A percentile compares a stretch with the other conserved stretches of the same genome.
Evolutionary conservation across 257 asterid species (phyloP).

Genomic region (Haberlea rhodopensis): DNA sequence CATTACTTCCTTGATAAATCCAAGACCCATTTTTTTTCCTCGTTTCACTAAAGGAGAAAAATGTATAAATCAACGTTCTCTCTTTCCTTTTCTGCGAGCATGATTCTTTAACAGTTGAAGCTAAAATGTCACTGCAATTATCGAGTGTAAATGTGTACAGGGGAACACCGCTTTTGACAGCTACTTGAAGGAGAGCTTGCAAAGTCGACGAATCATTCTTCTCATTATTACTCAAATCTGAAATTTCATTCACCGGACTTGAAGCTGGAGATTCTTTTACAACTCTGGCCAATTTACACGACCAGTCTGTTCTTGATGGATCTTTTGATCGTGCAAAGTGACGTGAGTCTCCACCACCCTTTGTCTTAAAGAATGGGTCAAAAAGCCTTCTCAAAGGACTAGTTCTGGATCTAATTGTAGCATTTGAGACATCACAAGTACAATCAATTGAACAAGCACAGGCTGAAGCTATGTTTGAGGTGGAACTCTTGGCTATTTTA

Average conservation of each 20-base stretch:
- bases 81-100: conserved; percentile 34
- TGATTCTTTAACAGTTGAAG: conserved; percentile 58
- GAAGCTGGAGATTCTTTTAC: conserved; percentile 35
- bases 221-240: conserved; percentile 30
- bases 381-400: conserved; percentile 82
- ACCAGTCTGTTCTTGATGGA: conserved; percentile 27
- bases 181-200: conserved; percentile 76
- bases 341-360: conserved; percentile 34
- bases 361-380: conserved; percentile 67
- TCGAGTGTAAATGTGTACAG: conserved; percentile 73
- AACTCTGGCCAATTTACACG: conserved; percentile 28
- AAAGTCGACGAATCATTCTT: conserved; percentile 34
- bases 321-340: conserved; percentile 30
- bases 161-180: conserved; percentile 70
- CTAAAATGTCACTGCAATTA: conserved; percentile 54
- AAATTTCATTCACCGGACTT: conserved; percentile 36
- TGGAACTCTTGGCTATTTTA: conserved; percentile 43
- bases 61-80: conserved; percentile 52
- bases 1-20: conserved; percentile 51
- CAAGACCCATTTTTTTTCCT: conserved; percentile 51
- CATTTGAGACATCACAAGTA: conserved; percentile 40
- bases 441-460: conserved; percentile 27
- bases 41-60: conserved; percentile 54
- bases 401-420: conserved; percentile 46
- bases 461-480: conserved; percentile 35